Conservation (phyloP, 306 rosid genomes). For the Urtica urens region DNA sequence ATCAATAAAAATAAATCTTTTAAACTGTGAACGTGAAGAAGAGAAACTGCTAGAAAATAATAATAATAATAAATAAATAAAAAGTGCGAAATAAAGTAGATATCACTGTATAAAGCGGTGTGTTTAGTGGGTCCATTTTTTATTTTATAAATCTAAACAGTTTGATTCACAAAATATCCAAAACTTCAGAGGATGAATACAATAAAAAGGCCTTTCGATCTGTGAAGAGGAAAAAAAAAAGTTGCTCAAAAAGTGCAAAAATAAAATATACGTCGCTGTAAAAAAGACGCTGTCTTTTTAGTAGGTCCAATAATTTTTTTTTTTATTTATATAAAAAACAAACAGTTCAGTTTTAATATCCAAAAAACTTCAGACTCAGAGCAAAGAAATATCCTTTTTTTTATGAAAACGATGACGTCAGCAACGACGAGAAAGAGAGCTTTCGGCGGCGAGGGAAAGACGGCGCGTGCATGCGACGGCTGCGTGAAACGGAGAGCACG, state of each 20-base stretch:
- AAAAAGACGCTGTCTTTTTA: constrained; percentile 59
- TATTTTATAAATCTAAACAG: background rate
- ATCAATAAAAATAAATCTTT: background rate
- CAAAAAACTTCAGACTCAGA: background rate
- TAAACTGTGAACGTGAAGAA: too few relatives aligned
- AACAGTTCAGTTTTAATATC: background rate
- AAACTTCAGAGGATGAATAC: background rate
- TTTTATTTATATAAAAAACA: too few relatives aligned
- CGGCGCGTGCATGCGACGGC: constrained; percentile 82
- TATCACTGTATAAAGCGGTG: too few relatives aligned
- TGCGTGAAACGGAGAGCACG: constrained; percentile 83
- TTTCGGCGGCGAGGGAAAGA: constrained; percentile 52
- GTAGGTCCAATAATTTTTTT: constrained; percentile 13
- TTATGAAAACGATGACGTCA: background rate
- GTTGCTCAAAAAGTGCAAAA: constrained; percentile 36
- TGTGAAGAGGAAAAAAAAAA: background rate
- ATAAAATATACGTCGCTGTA: constrained; percentile 25
- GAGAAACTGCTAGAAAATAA: too few relatives aligned
- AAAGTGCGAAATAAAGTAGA: too few relatives aligned
- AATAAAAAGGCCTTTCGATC: too few relatives aligned
- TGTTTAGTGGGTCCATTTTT: too few relatives aligned
- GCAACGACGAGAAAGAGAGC: constrained; percentile 25
- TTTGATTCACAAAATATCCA: background rate
- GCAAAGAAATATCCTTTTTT: too few relatives aligned
- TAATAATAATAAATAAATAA: too few relatives aligned